Evolutionary conservation across 2,329 filamentous ascomycete genomes (phyloP).

Genomic region (Pseudopyricularia cyperi): DNA sequence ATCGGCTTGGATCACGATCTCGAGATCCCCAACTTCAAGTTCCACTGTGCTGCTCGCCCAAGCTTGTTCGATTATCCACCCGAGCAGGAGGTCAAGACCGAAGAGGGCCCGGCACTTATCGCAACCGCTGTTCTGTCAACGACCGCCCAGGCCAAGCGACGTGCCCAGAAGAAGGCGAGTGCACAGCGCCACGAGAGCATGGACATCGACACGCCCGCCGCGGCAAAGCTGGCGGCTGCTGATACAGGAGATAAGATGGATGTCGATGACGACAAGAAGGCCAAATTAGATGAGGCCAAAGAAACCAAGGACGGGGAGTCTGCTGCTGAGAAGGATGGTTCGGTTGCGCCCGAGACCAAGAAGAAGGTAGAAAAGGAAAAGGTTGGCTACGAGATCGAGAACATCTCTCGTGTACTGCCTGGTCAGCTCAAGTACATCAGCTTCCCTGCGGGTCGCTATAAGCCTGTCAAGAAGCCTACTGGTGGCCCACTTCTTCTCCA

Average conservation of each 20-base stretch:
- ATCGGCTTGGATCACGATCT: constrained; percentile 91
- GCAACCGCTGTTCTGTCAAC: constrained; percentile 94
- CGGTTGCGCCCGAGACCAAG: constrained; percentile 47
- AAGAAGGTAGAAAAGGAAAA: constrained; percentile 95
- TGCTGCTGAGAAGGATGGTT: constrained; percentile 42
- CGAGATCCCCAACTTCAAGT: constrained; percentile 87
- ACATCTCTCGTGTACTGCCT: constrained; percentile 91
- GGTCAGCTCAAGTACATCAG: constrained; percentile 91
- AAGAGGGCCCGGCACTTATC: constrained; percentile 86
- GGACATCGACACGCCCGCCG: constrained; percentile 77
- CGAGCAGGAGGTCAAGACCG: constrained; percentile 86
- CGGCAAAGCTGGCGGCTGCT: constrained; percentile 15
- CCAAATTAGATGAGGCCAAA: constrained; percentile 31
- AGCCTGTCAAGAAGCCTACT: constrained; percentile 84
- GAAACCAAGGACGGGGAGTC: constrained; percentile 49
- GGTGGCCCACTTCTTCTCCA: constrained; percentile 86
- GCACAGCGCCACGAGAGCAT: constrained; percentile 85
- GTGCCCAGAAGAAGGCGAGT: constrained; percentile 87
- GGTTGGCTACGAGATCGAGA: constrained; percentile 88
- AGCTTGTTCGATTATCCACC: constrained; percentile 97
- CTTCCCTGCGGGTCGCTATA: constrained; percentile 81
- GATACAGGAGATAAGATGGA: constrained; percentile 76
- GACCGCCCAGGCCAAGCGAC: constrained; percentile 89
- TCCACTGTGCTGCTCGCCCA: constrained; percentile 86
- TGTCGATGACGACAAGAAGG: constrained; percentile 51